Conservation (phyloP, 2,329 filamentous ascomycete genomes). For the Penicillium oxalicum region DNA sequence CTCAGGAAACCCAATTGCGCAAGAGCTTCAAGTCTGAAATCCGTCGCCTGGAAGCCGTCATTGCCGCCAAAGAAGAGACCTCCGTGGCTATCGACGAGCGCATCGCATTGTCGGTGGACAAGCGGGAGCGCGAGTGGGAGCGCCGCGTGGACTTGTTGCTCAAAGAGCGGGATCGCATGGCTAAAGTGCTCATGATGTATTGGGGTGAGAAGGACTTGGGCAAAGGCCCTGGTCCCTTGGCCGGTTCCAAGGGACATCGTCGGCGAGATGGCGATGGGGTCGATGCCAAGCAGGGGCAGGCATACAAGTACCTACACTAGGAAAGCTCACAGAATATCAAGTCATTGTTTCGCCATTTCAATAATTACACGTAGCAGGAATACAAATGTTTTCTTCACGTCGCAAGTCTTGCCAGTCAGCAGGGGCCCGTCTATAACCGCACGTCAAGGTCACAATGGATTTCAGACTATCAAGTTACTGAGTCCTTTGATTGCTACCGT, state of each 20-base stretch:
- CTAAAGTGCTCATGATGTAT: conserved; percentile 34
- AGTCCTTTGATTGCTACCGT: too few relatives aligned
- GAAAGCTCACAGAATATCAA: too few relatives aligned
- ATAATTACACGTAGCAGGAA: too few relatives aligned
- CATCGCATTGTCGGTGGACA: conserved; percentile 37
- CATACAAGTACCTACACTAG: conserved; percentile 36
- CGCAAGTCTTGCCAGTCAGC: too few relatives aligned
- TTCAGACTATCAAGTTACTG: too few relatives aligned
- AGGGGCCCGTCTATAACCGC: too few relatives aligned
- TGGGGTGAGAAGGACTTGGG: conserved; percentile 41
- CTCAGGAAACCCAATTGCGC: conserved; percentile 23
- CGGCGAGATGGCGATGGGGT: conserved; percentile 19
- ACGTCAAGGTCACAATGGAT: too few relatives aligned
- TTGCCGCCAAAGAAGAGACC: conserved; percentile 38
- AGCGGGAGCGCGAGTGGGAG: conserved; percentile 41
- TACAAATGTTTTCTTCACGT: too few relatives aligned
- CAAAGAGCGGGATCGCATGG: conserved; percentile 37
- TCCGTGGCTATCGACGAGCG: conserved; percentile 35
- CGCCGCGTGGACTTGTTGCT: conserved; percentile 37
- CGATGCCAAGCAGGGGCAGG: conserved; percentile 24
- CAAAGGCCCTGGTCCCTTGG: conserved; percentile 11
- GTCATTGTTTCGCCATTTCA: too few relatives aligned
- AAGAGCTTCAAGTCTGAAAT: conserved; percentile 29
- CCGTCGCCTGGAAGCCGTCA: conserved; percentile 28
- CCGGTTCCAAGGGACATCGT: conserved; percentile 19